phyloP scores from a whole-genome alignment of 495 filamentous ascomycete species.

The Xylaria cubensis region DNA sequence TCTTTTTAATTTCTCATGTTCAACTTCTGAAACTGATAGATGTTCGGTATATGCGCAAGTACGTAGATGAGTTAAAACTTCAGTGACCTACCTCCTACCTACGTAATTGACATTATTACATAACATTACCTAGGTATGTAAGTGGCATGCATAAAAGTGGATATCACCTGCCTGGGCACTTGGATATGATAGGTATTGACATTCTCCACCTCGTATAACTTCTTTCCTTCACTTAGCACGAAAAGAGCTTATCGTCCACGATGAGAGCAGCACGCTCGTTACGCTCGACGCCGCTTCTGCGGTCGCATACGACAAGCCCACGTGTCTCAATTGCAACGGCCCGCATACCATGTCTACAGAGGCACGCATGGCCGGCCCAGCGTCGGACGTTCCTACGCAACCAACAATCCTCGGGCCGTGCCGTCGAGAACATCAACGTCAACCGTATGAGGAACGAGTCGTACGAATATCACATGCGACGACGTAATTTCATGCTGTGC shows the following conservation, averaged over 20 bases:
- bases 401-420: slow-evolving; percentile 33
- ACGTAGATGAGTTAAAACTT: no score
- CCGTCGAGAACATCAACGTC: slow-evolving; percentile 54
- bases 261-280: slow-evolving; percentile 38
- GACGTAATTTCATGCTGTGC: slow-evolving; percentile 53
- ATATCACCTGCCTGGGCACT: no score
- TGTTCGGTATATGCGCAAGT: no score
- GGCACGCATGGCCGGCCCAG: slow-evolving; percentile 27
- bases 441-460: slow-evolving; percentile 48
- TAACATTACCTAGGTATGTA: no score
- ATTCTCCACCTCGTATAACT: no score
- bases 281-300: slow-evolving; percentile 25
- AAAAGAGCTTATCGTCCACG: slow-evolving; percentile 6
- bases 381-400: slow-evolving; percentile 48
- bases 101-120: no score
- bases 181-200: no score
- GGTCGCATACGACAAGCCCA: slow-evolving; percentile 15
- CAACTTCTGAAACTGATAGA: no score
- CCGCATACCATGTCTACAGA: slow-evolving; percentile 15
- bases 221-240: background rate
- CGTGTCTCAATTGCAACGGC: slow-evolving; percentile 9
- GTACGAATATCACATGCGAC: slow-evolving; percentile 52
- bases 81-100: no score
- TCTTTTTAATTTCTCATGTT: no score
- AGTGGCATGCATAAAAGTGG: no score